Evolutionary conservation across 2,329 filamentous ascomycete species (phyloP), one percentile per base, ranked within the genome.

Genomic region (Paraphoma chrysanthemicola): DNA sequence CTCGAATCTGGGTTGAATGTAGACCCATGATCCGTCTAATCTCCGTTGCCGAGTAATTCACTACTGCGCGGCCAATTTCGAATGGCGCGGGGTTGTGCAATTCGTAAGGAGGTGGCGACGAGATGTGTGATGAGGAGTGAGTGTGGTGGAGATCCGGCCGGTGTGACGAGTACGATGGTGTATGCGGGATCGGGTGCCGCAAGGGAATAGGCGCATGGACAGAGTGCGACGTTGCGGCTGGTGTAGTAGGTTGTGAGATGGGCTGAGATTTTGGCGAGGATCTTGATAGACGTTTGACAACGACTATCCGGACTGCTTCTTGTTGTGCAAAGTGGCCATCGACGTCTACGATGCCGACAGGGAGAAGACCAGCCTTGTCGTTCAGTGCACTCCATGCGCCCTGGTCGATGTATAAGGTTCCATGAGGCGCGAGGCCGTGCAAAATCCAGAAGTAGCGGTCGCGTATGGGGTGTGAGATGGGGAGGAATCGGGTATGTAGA

Each of bases 401-500:
- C n/a, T 86, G 81, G 80, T 99, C 95, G 67, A 99, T 96, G 79
- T 92, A 98, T 28, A 99, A 75, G 2, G 90, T 96, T 12, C 95
- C 95, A 70, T 96, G 93, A 0, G 95, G 92, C 23, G 89, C 88
- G 10, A 97, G 87, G 9, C 94, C 95, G 77, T 99, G 92, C 0
- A 98, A 84, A 47, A 99, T 88, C 95, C 95, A 99, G 83, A 99
- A 98, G 73, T 95, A 93, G 59, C 94, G 90, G 75, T 97, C 95
- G 54, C 92, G 88, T 57, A 98, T 95, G 1, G 94, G 93, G 28
- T 91, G 88, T 0, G 85, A 82, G 9, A 92, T 92, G 0, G 93
- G 92, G 11, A 97, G 83, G 82, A 99, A 99, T 54, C 95, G 89
- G 3, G 95, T 99, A 78, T 99, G 95, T 4, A 97, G 81, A 1